Evolutionary conservation across 306 rosid species (phyloP), one percentile per base, ranked within the genome.

Genomic region (Adenanthera pavonina): DNA sequence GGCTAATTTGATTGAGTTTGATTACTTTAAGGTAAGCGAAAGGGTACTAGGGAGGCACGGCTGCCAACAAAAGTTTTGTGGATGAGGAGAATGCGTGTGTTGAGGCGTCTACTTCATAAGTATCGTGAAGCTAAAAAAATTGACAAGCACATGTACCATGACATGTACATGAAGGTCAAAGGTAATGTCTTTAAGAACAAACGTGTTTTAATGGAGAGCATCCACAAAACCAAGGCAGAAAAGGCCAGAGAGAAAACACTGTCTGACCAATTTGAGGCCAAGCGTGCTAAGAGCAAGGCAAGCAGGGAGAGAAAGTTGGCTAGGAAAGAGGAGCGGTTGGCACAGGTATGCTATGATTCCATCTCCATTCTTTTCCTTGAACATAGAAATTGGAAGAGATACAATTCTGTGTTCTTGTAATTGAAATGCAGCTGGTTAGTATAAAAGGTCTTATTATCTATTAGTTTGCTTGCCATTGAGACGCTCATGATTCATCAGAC

Each of bases 221-320:
- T 86, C 46, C 89, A 86, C 84, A 86, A 86, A 65, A 35, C 86
- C 15, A 86, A 86, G 81, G 88, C 85, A 25, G 88, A 85, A 82
- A 85, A 85, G 80, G 88, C 88, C 6, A 81, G 86, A 82, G 88
- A 85, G 59, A 85, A 85, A 77, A 85, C 88, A 11, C 48, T 85
- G 81, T 85, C 88, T 20, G 85, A 82, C 59, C 88, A 85, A 68
- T 85, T 85, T 52, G 88, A 85, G 85, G 88, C 88, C 2, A 85
- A 85, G 69, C 89, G 86, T 30, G 89, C 86, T 38, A 86, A 86
- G 82, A 86, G 76, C 82, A 86, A 86, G 74, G 89, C 89, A 3
- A 82, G 86, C 84, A 79, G 97, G 92, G 65, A 93, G 65, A 81
- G 88, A 82, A 85, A 85, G 59, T 0, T 19, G 15, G 88, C 88